Conservation (phyloP, 2,329 filamentous ascomycete genomes). For the Scytalidium sp. region DNA sequence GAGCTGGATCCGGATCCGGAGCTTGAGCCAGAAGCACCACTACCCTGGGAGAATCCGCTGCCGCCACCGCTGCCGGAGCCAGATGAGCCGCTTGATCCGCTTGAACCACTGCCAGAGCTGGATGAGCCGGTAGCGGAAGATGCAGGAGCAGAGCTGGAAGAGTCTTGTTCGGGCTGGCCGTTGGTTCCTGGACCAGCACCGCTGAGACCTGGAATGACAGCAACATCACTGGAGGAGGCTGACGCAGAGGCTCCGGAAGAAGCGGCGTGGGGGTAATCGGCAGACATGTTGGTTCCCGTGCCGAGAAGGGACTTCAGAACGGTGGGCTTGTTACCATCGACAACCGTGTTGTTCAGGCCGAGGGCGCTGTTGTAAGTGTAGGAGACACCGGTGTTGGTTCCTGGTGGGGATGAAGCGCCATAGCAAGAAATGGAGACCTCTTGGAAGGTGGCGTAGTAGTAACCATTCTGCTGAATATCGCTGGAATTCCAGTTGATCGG, state of each 20-base stretch:
- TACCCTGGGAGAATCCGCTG: constrained; percentile 28
- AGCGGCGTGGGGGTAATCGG: constrained; percentile 38
- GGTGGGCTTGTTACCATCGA: constrained; percentile 71
- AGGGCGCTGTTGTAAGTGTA: constrained; percentile 70
- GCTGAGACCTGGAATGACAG: constrained; percentile 53
- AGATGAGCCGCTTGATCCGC: constrained; percentile 19
- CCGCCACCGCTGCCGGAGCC: constrained; percentile 14
- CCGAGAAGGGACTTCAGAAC: constrained; percentile 75
- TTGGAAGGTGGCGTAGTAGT: constrained; percentile 81
- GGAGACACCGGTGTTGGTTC: constrained; percentile 64
- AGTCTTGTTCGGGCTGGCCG: constrained; percentile 14
- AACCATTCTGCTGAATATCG: constrained; percentile 79
- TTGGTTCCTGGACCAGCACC: constrained; percentile 43
- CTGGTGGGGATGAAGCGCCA: constrained; percentile 58
- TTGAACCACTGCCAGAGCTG: constrained; percentile 25
- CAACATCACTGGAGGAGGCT: constrained; percentile 19
- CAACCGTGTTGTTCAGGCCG: constrained; percentile 74
- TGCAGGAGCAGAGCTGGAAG: constrained; percentile 22
- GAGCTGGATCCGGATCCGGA: constrained; percentile 9
- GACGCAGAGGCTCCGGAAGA: constrained; percentile 24
- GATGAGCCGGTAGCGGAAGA: constrained; percentile 18
- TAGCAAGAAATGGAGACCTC: constrained; percentile 86
- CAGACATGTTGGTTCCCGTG: constrained; percentile 73
- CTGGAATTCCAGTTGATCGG: constrained; percentile 79
- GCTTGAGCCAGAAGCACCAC: constrained; percentile 8